Percentiles rank a stretch among this genome's conserved stretches.
These are phyloP conservation scores for Murraya paniculata DNA, from an alignment of 345 rosid species.

Conservation along the genomic window DNA sequence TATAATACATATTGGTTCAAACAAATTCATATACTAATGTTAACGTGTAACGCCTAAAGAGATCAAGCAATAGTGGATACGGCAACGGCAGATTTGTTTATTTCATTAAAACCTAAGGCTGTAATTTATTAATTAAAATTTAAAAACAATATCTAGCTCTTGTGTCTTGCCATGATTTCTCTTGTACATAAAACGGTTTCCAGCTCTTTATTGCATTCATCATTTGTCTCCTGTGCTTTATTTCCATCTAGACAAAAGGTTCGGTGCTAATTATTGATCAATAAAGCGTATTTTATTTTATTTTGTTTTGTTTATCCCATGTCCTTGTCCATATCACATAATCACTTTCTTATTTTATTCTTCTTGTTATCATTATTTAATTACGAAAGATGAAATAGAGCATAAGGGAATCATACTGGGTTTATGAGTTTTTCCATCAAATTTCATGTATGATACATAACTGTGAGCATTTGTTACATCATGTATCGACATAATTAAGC, in stretches of 20 bases:
- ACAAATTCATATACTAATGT: neutral
- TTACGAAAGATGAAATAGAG: no score
- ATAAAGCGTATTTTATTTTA: neutral
- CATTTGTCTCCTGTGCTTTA: neutral
- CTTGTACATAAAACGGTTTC: neutral
- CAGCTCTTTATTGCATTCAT: neutral
- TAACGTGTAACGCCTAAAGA: no score
- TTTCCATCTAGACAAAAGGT: neutral
- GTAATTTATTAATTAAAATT: neutral
- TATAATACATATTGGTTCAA: neutral
- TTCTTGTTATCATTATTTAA: no score
- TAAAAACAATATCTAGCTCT: neutral
- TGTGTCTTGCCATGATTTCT: neutral
- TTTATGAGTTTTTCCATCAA: neutral
- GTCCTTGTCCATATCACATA: neutral
- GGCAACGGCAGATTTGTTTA: neutral
- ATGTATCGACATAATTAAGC: no score
- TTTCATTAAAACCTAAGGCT: neutral
- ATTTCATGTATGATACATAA: no score
- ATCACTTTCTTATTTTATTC: neutral
- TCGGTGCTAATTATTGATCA: neutral
- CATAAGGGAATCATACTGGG: neutral
- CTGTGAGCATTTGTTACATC: neutral
- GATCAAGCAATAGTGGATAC: neutral
- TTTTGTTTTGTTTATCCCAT: neutral